Percentiles rank a stretch among this genome's conserved stretches.
Conservation (phyloP, 345 rosid species). For the Citrus australasica region DNA sequence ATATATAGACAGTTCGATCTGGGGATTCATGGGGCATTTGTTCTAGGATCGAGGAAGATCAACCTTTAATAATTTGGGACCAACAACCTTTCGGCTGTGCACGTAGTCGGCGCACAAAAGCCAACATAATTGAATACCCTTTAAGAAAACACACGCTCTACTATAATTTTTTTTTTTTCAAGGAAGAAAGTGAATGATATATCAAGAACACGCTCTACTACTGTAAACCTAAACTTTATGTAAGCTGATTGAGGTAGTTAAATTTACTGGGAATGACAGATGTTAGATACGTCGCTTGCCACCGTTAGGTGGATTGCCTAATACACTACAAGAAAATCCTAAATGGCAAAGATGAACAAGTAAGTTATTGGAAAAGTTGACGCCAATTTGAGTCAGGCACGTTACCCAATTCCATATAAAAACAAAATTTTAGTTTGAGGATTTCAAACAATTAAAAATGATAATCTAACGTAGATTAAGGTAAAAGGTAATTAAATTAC, state of each 20-base stretch:
- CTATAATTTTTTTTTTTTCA: not conserved
- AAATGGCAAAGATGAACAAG: not conserved
- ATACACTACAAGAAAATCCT: not conserved
- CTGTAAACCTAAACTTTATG: not conserved
- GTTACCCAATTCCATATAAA: conserved; percentile 22
- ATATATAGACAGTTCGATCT: too few relatives aligned
- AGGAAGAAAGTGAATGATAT: too few relatives aligned
- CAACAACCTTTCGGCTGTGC: not conserved
- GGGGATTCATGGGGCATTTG: too few relatives aligned
- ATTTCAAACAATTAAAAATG: not conserved
- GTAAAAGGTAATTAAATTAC: not conserved
- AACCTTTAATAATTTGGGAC: not conserved
- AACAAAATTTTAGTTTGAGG: not conserved
- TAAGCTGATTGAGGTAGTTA: not conserved
- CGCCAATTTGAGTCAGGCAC: conserved; percentile 24
- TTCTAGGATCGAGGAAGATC: not conserved
- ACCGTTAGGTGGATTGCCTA: not conserved
- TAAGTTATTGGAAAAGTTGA: conserved; percentile 11
- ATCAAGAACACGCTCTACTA: too few relatives aligned
- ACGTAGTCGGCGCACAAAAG: not conserved
- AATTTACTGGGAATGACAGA: not conserved
- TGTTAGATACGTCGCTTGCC: not conserved
- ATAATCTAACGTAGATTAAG: not conserved
- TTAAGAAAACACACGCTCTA: not conserved
- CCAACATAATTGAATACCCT: not conserved